A percentile compares a stretch with the other conserved stretches of the same genome.
Conservation (phyloP, 2,329 filamentous ascomycete genomes). For the Colletotrichum scovillei region DNA sequence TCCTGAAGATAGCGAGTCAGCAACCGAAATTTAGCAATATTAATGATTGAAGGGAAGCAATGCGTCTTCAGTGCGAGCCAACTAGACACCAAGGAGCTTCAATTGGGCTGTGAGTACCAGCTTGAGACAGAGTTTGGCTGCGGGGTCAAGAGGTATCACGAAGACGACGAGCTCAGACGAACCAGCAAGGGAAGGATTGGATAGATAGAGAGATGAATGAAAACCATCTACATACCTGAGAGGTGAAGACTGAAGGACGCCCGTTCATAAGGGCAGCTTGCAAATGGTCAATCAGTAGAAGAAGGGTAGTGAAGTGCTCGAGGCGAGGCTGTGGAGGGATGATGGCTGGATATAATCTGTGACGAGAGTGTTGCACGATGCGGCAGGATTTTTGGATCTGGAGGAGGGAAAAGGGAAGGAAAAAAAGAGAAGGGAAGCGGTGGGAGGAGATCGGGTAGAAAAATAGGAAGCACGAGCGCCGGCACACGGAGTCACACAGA, state of each 20-base stretch:
- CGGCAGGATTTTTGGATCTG: constrained; percentile 20
- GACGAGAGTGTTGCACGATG: constrained; percentile 27
- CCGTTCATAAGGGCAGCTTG: constrained; percentile 84
- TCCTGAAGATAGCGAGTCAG: constrained; percentile 66
- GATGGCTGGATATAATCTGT: constrained; percentile 29
- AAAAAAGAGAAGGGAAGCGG: constrained; percentile 34
- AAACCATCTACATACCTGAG: constrained; percentile 72
- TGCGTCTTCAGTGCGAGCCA: constrained; percentile 1
- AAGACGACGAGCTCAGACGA: constrained; percentile 12
- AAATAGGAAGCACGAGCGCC: constrained; percentile 28
- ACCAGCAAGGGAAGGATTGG: not conserved
- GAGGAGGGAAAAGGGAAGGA: constrained; percentile 23
- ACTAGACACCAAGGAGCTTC: not conserved
- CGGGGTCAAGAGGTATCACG: constrained; percentile 30
- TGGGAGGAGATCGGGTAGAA: constrained; percentile 28
- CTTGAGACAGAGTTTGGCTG: constrained; percentile 23
- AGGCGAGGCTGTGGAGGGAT: constrained; percentile 33
- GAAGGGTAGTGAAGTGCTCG: constrained; percentile 37
- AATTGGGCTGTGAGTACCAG: constrained; percentile 24
- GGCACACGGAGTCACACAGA: constrained; percentile 30
- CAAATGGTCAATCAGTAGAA: constrained; percentile 45
- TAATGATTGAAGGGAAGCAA: not conserved
- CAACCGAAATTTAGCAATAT: constrained; percentile 36
- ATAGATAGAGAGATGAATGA: not conserved
- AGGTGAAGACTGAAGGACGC: constrained; percentile 86